Percentiles rank a stretch among this genome's conserved stretches.
These are phyloP conservation scores for Vitis hybrid DNA, from an alignment of 177 flowering plant genomes.

Conservation along the genomic window DNA sequence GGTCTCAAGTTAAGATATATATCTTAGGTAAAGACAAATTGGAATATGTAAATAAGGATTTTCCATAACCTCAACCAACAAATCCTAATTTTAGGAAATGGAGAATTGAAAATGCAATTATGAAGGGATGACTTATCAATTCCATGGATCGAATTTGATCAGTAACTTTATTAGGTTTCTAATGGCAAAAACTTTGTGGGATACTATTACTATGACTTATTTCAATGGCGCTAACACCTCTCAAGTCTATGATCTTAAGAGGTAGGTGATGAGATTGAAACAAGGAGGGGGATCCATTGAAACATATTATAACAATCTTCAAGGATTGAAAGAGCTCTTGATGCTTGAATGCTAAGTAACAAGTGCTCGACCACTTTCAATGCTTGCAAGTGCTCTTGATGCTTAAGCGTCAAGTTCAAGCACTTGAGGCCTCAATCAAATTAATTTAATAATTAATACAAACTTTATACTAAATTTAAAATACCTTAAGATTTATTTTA, in stretches of 20 bases:
- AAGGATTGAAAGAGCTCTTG: no score
- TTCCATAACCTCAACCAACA: neutral
- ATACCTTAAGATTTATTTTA: no score
- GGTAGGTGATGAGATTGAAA: neutral
- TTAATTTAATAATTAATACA: no score
- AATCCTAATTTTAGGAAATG: neutral
- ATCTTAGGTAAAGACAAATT: constrained; percentile 6
- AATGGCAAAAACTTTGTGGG: neutral
- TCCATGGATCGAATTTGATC: neutral
- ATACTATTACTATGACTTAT: neutral
- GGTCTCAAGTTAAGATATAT: constrained; percentile 1
- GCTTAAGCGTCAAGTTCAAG: no score
- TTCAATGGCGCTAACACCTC: neutral
- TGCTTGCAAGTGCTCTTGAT: no score
- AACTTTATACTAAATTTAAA: no score
- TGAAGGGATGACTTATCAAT: neutral
- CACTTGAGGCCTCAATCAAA: no score
- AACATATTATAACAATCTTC: no score
- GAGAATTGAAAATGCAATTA: neutral
- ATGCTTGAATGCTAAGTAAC: no score
- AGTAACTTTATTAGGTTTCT: neutral
- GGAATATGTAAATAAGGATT: neutral
- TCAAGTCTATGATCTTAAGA: neutral
- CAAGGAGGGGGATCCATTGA: constrained; percentile 1
- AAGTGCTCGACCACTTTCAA: no score